Evolutionary conservation across 306 rosid species (phyloP), one percentile per base, ranked within the genome.

Genomic region (Corylus americana): DNA sequence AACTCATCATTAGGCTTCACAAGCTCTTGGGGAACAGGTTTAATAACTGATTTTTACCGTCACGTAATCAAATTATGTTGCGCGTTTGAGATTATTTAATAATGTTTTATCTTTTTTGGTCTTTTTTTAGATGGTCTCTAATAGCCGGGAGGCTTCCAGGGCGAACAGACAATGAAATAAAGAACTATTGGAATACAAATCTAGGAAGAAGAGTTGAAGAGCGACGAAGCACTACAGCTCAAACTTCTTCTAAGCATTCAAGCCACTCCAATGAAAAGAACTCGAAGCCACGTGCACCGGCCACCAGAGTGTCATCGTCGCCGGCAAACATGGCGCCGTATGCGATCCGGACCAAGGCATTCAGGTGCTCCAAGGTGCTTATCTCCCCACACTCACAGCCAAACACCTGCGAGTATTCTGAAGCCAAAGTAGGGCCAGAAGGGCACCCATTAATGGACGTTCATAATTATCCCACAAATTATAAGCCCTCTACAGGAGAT

Each of bases 331-430:
- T 7, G 8, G 44, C n/a, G 31, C 61, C 84, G 12, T 44, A 55
- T 5, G 70, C 76, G 7, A 77, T 85, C 57, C 86, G 77, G 58
- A 76, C 87, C 77, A 85, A 88, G 16, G 86, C 91, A 44, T 69
- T 82, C 12, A 88, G 83, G 72, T 88, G 84, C 74, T 76, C 89
- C 0, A 83, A 81, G 68, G 48, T 74, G 0, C 48, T 73, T 77
- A 49, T 75, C 51, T 64, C 69, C 75, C 72, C 86, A 29, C 67
- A 16, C 75, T 68, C 86, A 29, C 67, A 16, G 25, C 80, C 82
- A 53, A 35, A 77, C 8, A 55, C 83, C 7, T 10, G 16, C 11
- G 37, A 59, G 4, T 1, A 59, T 5, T 4, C 11, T 3, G 66
- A 59, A 0, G 10, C 37, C 6, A 59, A 8, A 12, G 25, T 4